These are phyloP conservation scores for Neopestalotiopsis clavispora DNA, from an alignment of 2,329 filamentous ascomycete genomes.

Conservation along the genomic window DNA sequence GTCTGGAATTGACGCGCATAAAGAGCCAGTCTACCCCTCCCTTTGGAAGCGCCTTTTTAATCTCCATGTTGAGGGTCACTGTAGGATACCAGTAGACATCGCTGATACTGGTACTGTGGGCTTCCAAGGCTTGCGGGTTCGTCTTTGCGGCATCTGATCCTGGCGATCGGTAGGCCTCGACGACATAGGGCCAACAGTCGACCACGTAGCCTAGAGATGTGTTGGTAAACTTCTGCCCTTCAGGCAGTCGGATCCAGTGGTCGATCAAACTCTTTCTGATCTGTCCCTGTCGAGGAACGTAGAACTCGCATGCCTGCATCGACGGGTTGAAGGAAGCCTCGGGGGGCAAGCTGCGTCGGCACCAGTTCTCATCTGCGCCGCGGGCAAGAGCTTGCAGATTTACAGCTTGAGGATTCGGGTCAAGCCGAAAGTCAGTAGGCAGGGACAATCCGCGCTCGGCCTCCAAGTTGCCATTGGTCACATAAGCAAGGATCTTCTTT, in stretches of 20 bases:
- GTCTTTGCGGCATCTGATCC: too few relatives aligned
- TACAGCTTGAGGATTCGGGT: conserved; percentile 34
- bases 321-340: conserved; percentile 20
- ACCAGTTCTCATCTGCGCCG: conserved; percentile 34
- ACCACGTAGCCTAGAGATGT: conserved; percentile 32
- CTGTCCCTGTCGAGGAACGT: conserved; percentile 31
- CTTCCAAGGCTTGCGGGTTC: too few relatives aligned
- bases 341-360: conserved; percentile 27
- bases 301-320: conserved; percentile 18
- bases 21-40: conserved; percentile 72
- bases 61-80: conserved; percentile 68
- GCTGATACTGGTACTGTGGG: too few relatives aligned
- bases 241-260: conserved; percentile 34
- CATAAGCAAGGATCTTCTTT: conserved; percentile 67
- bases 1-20: conserved; percentile 49
- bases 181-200: conserved; percentile 34
- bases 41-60: conserved; percentile 71
- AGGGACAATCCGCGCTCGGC: conserved; percentile 59
- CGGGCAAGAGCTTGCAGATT: conserved; percentile 21
- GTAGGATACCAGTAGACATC: conserved; percentile 65
- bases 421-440: conserved; percentile 56
- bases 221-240: conserved; percentile 31
- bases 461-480: conserved; percentile 66
- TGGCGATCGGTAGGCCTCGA: conserved; percentile 21
- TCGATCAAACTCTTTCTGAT: conserved; percentile 28